Evolutionary conservation across 2,329 filamentous ascomycete genomes (phyloP).

Genomic region (Fusarium anguioides): DNA sequence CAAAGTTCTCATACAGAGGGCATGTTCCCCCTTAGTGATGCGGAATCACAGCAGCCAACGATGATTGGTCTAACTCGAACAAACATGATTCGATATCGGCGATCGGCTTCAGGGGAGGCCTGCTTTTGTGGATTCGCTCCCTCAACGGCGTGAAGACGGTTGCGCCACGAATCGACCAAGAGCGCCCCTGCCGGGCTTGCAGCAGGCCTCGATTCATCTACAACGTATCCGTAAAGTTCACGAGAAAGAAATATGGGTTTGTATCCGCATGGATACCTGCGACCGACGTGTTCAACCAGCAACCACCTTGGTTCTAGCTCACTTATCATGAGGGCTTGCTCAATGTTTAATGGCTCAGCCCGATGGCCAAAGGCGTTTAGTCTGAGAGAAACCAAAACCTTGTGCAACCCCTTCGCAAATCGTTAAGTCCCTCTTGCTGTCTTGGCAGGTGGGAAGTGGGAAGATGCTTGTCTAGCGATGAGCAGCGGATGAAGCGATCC

Average conservation of each 20-base stretch:
- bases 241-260: not conserved
- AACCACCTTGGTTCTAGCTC: not conserved
- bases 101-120: constrained; percentile 30
- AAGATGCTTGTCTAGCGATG: constrained; percentile 22
- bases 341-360: constrained; percentile 13
- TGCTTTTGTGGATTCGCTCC: constrained; percentile 15
- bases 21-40: not conserved
- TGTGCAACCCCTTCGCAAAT: constrained; percentile 29
- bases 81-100: constrained; percentile 31
- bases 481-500: not conserved
- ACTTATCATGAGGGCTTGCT: not conserved
- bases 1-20: not conserved
- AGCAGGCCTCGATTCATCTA: constrained; percentile 13
- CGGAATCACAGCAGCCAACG: not conserved
- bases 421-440: constrained; percentile 9
- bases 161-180: constrained; percentile 30
- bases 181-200: constrained; percentile 32
- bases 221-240: not conserved
- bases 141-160: constrained; percentile 24
- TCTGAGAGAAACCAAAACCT: constrained; percentile 16
- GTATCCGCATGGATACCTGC: constrained; percentile 29
- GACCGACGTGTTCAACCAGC: constrained; percentile 20
- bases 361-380: not conserved
- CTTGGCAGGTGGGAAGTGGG: constrained; percentile 36
- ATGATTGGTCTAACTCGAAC: constrained; percentile 9